These are phyloP conservation scores for Lactarius sp. DNA, from an alignment of 768 basidiomycete species.

Conservation along the genomic window DNA sequence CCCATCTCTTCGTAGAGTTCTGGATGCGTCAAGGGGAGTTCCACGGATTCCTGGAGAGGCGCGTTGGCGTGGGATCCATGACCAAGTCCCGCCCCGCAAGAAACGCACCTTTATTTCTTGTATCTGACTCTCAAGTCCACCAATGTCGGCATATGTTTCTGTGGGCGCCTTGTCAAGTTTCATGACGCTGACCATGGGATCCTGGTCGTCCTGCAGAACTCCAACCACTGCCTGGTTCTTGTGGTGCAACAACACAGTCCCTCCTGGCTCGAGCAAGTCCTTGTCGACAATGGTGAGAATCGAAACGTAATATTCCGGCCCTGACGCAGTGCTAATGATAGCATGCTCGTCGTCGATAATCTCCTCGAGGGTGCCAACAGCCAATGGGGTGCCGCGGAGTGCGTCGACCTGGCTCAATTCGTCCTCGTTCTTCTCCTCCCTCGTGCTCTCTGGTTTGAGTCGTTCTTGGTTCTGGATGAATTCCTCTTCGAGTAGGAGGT, in stretches of 20 bases:
- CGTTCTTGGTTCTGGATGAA: constrained; percentile 91
- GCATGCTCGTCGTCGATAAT: constrained; percentile 98
- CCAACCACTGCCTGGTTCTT: constrained; percentile 94
- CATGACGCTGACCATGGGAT: constrained; percentile 97
- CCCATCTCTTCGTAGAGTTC: constrained; percentile 99
- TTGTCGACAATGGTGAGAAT: constrained; percentile 99
- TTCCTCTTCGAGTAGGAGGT: constrained; percentile 91
- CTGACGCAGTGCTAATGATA: constrained; percentile 92
- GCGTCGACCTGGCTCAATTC: constrained; percentile 92
- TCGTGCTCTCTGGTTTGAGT: constrained; percentile 77
- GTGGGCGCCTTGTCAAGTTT: constrained; percentile 99
- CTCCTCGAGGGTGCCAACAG: constrained; percentile 97
- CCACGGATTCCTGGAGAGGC: constrained; percentile 81
- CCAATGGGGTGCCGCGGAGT: constrained; percentile 92
- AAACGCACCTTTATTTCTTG: constrained; percentile 90
- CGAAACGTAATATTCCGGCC: constrained; percentile 94
- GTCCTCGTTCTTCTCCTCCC: constrained; percentile 95
- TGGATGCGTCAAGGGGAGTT: constrained; percentile 94
- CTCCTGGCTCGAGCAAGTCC: constrained; percentile 93
- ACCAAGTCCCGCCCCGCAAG: neutral
- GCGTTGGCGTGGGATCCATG: neutral
- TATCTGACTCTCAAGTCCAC: constrained; percentile 94
- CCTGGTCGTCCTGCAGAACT: constrained; percentile 90
- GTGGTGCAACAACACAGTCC: constrained; percentile 91
- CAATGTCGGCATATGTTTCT: constrained; percentile 97